Percentiles rank a stretch among this genome's conserved stretches.
These are phyloP conservation scores for Kwoniella heveanensis DNA, from an alignment of 768 basidiomycete genomes.

Conservation along the genomic window DNA sequence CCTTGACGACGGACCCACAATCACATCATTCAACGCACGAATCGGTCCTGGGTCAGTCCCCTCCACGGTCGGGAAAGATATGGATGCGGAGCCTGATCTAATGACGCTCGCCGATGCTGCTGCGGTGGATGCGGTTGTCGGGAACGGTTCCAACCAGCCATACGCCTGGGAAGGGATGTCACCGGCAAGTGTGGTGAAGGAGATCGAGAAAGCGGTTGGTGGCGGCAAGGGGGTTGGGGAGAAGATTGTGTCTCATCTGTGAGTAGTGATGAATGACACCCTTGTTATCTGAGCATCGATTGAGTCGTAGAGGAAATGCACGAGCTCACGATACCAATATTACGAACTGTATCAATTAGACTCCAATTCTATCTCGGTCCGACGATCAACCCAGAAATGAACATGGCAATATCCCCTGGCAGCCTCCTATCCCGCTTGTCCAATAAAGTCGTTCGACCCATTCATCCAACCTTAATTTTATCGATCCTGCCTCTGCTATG, in stretches of 20 bases:
- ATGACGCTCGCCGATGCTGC: constrained; percentile 53
- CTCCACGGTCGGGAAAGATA: neutral
- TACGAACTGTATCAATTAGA: no score
- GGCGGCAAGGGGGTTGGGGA: constrained; percentile 39
- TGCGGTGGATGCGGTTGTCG: constrained; percentile 24
- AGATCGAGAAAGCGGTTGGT: constrained; percentile 30
- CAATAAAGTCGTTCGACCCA: constrained; percentile 8
- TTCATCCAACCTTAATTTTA: constrained; percentile 15
- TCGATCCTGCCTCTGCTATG: constrained; percentile 24
- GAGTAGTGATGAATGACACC: constrained; percentile 13
- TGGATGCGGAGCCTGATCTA: constrained; percentile 38
- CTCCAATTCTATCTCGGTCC: constrained; percentile 32
- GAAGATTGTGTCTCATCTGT: constrained; percentile 44
- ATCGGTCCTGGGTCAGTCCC: no score
- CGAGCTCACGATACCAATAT: neutral
- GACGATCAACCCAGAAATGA: constrained; percentile 18
- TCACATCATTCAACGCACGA: constrained; percentile 13
- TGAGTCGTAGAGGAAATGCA: neutral
- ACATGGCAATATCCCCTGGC: constrained; percentile 19
- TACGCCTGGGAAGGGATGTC: constrained; percentile 36
- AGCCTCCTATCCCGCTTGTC: constrained; percentile 28
- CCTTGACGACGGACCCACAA: neutral
- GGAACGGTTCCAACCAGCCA: neutral
- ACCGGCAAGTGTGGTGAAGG: constrained; percentile 24
- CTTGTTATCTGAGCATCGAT: neutral